Conservation (phyloP, 2,329 filamentous ascomycete species). For the Elsinoe arachidis region DNA sequence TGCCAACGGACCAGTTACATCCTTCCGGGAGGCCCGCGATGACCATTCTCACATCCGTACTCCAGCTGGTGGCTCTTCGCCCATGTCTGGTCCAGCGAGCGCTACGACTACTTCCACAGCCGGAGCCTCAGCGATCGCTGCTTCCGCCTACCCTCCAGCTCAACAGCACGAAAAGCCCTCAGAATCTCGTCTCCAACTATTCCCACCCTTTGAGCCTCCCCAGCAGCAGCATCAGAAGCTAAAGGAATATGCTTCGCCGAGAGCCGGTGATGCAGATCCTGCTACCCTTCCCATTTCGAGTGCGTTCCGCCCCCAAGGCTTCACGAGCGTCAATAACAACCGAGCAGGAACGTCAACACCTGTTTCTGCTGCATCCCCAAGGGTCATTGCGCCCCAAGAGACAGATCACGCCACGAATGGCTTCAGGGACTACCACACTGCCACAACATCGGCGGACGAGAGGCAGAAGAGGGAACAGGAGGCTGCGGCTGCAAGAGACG, state of each 20-base stretch:
- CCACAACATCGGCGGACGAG: background rate
- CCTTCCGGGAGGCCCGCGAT: background rate
- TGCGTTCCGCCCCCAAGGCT: background rate
- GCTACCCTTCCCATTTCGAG: background rate
- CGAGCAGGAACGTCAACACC: background rate
- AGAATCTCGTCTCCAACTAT: background rate
- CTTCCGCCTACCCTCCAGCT: background rate
- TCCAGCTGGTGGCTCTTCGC: background rate
- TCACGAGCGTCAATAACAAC: slow-evolving; percentile 12
- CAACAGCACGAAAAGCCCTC: background rate
- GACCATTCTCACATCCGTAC: background rate
- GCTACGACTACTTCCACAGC: background rate
- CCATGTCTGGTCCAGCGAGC: background rate
- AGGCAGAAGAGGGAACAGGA: background rate
- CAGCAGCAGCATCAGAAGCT: background rate
- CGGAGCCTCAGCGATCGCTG: background rate
- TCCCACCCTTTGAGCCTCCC: slow-evolving; percentile 4
- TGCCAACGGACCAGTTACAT: background rate
- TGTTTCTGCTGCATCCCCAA: background rate
- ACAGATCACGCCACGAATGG: background rate
- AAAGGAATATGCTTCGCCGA: background rate
- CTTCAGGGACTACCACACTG: background rate
- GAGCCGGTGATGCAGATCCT: background rate
- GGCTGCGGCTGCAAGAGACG: background rate
- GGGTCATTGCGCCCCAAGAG: background rate